Evolutionary conservation across 169 alveolate genomes (phyloP).

Genomic region (Eimeria praecox): DNA sequence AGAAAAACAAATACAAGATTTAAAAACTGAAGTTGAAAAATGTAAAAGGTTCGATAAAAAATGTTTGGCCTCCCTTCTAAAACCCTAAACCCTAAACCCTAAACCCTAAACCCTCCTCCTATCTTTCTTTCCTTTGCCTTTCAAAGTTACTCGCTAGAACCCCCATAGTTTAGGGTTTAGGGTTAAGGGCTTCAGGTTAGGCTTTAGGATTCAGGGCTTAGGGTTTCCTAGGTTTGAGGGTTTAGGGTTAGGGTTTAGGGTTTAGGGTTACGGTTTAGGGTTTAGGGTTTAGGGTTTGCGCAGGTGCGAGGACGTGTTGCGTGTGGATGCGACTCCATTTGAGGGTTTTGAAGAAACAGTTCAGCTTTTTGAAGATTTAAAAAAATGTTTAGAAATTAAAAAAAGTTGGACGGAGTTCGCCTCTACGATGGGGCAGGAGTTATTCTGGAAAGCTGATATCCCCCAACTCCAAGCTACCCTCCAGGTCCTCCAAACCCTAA

Average conservation of each 20-base stretch:
- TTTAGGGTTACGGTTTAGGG: background rate
- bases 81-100: background rate
- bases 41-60: background rate
- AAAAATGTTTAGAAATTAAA: conserved; percentile 77
- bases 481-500: conserved; percentile 20
- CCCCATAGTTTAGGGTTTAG: background rate
- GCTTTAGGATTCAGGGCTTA: background rate
- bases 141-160: background rate
- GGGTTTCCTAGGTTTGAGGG: no score
- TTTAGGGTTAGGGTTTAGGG: background rate
- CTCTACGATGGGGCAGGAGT: background rate
- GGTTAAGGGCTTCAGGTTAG: background rate
- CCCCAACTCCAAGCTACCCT: background rate
- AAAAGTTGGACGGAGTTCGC: conserved; percentile 71
- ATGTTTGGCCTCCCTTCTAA: no score
- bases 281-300: conserved; percentile 1
- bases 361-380: background rate
- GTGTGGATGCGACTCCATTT: conserved; percentile 77
- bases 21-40: conserved; percentile 58
- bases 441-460: conserved; percentile 13
- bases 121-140: background rate
- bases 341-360: conserved; percentile 83
- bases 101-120: background rate
- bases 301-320: conserved; percentile 83
- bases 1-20: conserved; percentile 25